These are phyloP conservation scores for Panaeolus cyanescens DNA, from an alignment of 768 basidiomycete species.

Conservation along the genomic window DNA sequence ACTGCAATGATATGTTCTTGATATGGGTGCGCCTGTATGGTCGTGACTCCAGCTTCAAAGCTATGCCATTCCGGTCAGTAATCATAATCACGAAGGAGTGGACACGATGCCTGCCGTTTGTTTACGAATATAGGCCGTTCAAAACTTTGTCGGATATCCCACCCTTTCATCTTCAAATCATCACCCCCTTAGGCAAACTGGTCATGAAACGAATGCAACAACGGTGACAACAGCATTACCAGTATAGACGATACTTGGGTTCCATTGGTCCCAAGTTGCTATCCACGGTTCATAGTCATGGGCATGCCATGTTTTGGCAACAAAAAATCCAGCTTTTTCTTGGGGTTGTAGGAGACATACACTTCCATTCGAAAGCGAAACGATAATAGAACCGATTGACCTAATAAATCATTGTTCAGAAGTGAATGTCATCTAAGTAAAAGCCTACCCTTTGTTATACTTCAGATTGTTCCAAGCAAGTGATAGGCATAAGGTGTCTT, in stretches of 20 bases:
- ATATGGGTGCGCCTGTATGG: conserved; percentile 83
- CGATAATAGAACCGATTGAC: conserved; percentile 59
- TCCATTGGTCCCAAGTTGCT: conserved; percentile 88
- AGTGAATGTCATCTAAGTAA: not conserved
- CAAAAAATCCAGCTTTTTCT: conserved; percentile 42
- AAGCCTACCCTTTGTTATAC: conserved; percentile 43
- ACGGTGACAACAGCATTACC: conserved; percentile 45
- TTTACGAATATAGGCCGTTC: conserved; percentile 67
- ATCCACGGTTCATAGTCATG: conserved; percentile 97
- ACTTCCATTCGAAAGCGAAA: conserved; percentile 81
- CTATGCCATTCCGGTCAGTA: conserved; percentile 36
- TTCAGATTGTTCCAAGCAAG: conserved; percentile 90
- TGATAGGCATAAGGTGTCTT: conserved; percentile 79
- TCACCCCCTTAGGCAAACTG: conserved; percentile 71
- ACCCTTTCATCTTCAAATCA: conserved; percentile 85
- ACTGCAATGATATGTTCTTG: conserved; percentile 84
- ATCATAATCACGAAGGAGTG: not conserved
- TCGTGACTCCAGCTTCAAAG: conserved; percentile 91
- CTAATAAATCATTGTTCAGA: conserved; percentile 29
- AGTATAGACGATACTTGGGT: conserved; percentile 78
- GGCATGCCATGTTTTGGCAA: conserved; percentile 73
- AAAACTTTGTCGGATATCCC: conserved; percentile 80
- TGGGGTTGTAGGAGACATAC: conserved; percentile 60
- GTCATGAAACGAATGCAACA: not conserved
- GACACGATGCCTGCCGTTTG: conserved; percentile 50